phyloP scores from a whole-genome alignment of 345 rosid species.

The Acer yangbiense region DNA sequence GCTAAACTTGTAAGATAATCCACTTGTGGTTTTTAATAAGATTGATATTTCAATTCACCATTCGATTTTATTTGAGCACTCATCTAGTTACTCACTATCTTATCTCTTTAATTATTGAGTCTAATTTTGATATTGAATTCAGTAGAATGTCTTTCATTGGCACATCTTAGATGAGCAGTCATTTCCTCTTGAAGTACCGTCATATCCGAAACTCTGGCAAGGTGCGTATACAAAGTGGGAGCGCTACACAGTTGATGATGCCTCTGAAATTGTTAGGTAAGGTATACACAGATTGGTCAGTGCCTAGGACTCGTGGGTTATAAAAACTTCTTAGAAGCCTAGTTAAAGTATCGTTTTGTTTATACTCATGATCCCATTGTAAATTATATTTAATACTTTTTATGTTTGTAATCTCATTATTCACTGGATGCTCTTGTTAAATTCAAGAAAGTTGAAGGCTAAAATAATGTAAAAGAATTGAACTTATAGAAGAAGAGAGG shows the following conservation, averaged over 20 bases:
- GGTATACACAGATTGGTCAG: constrained; percentile 16
- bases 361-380: neutral
- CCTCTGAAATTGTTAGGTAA: constrained; percentile 83
- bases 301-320: neutral
- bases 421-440: constrained; percentile 1
- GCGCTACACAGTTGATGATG: constrained; percentile 91
- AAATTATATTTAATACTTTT: neutral
- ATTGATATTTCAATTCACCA: constrained; percentile 9
- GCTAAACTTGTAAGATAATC: constrained; percentile 80
- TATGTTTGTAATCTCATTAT: neutral
- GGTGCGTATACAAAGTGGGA: constrained; percentile 92
- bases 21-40: constrained; percentile 16
- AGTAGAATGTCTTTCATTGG: constrained; percentile 97
- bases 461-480: neutral
- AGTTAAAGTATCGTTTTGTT: neutral
- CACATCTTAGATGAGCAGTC: constrained; percentile 91
- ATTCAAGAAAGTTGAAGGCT: neutral
- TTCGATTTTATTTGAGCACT: constrained; percentile 14
- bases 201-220: constrained; percentile 85
- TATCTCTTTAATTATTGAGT: constrained; percentile 14
- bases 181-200: constrained; percentile 88
- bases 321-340: constrained; percentile 8
- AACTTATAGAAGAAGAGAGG: neutral
- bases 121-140: constrained; percentile 36
- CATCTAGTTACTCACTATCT: constrained; percentile 9